Base-by-base conservation (phyloP, 202 grass and related monocot genomes). In the Zoysia matrella region DNA sequence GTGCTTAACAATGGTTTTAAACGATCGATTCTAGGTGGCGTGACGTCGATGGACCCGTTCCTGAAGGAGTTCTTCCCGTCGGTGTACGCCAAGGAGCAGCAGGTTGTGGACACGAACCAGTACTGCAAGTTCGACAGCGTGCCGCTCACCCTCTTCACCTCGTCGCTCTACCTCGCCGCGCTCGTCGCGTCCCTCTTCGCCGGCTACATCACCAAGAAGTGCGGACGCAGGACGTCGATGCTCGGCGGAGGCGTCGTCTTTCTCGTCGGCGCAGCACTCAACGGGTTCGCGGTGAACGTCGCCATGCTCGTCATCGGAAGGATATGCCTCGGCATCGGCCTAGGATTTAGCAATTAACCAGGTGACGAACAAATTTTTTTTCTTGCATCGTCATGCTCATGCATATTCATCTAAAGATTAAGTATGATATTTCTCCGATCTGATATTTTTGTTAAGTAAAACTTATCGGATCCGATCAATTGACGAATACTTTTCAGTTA, bases 61-160 rank as follows among this genome's bases (percentile, higher is more conserved):
- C 22, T 91, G 71, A 11, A 36, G 9, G 6, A 15, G 0, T 91
- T 91, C 85, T 93, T 93, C 67, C 90, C 87, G 70, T 86, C 86
- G 69, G 87, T 92, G 77, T 90, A 92, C 81, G 74, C 75, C 47
- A 90, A 90, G 74, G 87, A 89, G 76, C 71, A 85, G 80, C 63
- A 77, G 84, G 47, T 65, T 47, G 69, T 74, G 84, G 88, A 83
- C 2, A 90, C 82, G 1, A 94, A 92, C 75, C 92, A 95, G 87
- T 95, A 95, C 82, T 95, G 90, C 89, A 95, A 92, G 85, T 95
- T 92, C 72, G 79, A 95, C 92, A 92, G 92, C 82, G 79, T 54
- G 86, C 56, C 88, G 41, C 72, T 96, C 6, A 92, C 90, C 1
- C 54, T 85, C 69, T 96, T 96, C 80, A 96, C 93, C 8, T 93